These are phyloP conservation scores for Cucurbita moschata DNA, from an alignment of 306 rosid species.

Conservation along the genomic window DNA sequence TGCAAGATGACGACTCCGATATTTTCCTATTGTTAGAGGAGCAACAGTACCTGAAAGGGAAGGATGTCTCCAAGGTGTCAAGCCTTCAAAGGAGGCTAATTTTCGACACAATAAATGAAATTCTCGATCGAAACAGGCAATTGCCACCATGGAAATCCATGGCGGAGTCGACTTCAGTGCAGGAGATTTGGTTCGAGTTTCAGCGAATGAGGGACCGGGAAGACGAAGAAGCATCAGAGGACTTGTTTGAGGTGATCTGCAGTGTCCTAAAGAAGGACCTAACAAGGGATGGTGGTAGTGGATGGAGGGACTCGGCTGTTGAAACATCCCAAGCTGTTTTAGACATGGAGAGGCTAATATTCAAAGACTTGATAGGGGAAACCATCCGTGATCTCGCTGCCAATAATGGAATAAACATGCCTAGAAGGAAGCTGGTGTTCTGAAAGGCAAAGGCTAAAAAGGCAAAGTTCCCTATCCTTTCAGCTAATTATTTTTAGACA, in stretches of 20 bases:
- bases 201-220: conserved; percentile 19
- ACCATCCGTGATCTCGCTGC: conserved; percentile 57
- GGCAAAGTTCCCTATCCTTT: neutral
- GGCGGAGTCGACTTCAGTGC: conserved; percentile 14
- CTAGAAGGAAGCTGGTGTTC: conserved; percentile 54
- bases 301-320: conserved; percentile 51
- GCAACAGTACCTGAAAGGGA: conserved; percentile 55
- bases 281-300: conserved; percentile 34
- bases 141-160: conserved; percentile 70
- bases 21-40: conserved; percentile 50
- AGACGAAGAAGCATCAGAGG: conserved; percentile 41
- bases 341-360: conserved; percentile 71
- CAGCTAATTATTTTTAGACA: neutral
- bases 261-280: conserved; percentile 62
- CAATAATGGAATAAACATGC: conserved; percentile 8
- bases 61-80: conserved; percentile 40
- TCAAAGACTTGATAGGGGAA: conserved; percentile 75
- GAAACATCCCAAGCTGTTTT: conserved; percentile 58
- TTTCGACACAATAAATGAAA: conserved; percentile 61
- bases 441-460: conserved; percentile 8
- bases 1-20: conserved; percentile 46
- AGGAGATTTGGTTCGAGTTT: conserved; percentile 55
- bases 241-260: conserved; percentile 52
- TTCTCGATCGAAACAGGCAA: conserved; percentile 31
- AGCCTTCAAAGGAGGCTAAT: conserved; percentile 45